A percentile compares a stretch with the other conserved stretches of the same genome.
These are phyloP conservation scores for Goffeauzyma gilvescens DNA, from an alignment of 768 basidiomycete species.

Conservation along the genomic window DNA sequence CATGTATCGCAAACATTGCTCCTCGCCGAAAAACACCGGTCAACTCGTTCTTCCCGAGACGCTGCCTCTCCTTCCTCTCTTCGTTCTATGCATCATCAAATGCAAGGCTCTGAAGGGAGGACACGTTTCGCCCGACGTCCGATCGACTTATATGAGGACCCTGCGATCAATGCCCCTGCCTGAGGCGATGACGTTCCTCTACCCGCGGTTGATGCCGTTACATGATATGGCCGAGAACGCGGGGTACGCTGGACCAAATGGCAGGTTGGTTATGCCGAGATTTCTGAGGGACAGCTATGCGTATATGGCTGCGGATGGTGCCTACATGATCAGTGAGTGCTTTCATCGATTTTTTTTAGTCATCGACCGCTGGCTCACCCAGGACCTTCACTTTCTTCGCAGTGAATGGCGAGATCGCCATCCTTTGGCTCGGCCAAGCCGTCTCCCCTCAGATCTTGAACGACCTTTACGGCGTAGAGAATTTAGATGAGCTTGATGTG, in stretches of 20 bases:
- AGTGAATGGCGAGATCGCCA: slow-evolving; percentile 76
- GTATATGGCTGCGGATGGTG: slow-evolving; percentile 73
- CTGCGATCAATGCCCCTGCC: slow-evolving; percentile 53
- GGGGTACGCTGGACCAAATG: slow-evolving; percentile 50
- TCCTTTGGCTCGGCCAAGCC: slow-evolving; percentile 76
- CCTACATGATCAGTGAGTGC: slow-evolving; percentile 71
- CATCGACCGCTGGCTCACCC: too few species aligned
- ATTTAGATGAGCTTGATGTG: slow-evolving; percentile 48
- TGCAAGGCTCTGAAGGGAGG: slow-evolving; percentile 89
- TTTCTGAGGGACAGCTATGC: slow-evolving; percentile 63
- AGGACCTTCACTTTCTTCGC: neutral
- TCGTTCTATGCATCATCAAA: slow-evolving; percentile 63
- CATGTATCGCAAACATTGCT: slow-evolving; percentile 76
- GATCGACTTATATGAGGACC: slow-evolving; percentile 64
- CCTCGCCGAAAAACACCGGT: slow-evolving; percentile 50
- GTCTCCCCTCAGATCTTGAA: slow-evolving; percentile 60
- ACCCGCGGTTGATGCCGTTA: slow-evolving; percentile 69
- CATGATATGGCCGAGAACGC: slow-evolving; percentile 59
- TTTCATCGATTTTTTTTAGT: slow-evolving; percentile 8
- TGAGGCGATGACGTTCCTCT: slow-evolving; percentile 55
- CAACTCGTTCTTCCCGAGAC: slow-evolving; percentile 94
- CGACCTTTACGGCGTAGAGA: slow-evolving; percentile 71
- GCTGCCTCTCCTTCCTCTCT: slow-evolving; percentile 67
- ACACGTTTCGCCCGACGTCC: slow-evolving; percentile 79
- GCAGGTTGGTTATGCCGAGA: slow-evolving; percentile 48